Evolutionary conservation across 495 filamentous ascomycete species (phyloP), one percentile per base, ranked within the genome.

Genomic region (Oidiodendron maius): DNA sequence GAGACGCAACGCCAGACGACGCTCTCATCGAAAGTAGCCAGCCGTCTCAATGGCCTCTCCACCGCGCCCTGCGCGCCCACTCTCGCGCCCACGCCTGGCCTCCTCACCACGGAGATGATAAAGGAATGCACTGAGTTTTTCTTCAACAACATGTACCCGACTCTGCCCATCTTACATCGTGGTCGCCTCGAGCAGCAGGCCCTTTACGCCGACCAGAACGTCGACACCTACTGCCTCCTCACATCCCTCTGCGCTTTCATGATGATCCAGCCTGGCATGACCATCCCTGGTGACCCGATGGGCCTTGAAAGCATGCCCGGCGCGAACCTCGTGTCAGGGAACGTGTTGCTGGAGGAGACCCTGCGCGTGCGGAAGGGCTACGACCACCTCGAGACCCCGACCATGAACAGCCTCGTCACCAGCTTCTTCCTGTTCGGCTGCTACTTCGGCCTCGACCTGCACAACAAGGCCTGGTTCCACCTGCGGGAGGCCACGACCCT

Each of bases 351-450:
- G 50, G 77, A 87, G 22, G 89, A 95, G 63, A 82, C 83, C 2
- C 62, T 89, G 25, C 76, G 84, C 20, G 84, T 89, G 20, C 76
- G 88, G 46, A 85, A 83, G 59, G 76, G 78, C n/a, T 81, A 78
- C 54, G 83, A 93, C 53, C 78, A 85, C 56, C 67, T 89, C 17
- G 87, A 89, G 44, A 72, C 68, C 57, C 78, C 85, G 2, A 84
- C 80, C 0, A 64, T 87, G 25, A 80, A 82, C 55, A 82, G 69
- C 11, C 70, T 91, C 9, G 73, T 86, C 47, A 91, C 87, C 10
- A 89, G 84, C 3, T 93, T 84, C 65, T 90, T 93, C 57, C 64
- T 89, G 9, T 93, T 86, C 58, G 85, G 81, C 4, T 83, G 81
- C 40, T 81, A 84, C 62, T 86, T 84, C 52, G 84, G 81, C 40